A percentile compares a stretch with the other conserved stretches of the same genome.
Evolutionary conservation across 116 monocot species (phyloP).

Genomic region (Trichopus zeylanicus): DNA sequence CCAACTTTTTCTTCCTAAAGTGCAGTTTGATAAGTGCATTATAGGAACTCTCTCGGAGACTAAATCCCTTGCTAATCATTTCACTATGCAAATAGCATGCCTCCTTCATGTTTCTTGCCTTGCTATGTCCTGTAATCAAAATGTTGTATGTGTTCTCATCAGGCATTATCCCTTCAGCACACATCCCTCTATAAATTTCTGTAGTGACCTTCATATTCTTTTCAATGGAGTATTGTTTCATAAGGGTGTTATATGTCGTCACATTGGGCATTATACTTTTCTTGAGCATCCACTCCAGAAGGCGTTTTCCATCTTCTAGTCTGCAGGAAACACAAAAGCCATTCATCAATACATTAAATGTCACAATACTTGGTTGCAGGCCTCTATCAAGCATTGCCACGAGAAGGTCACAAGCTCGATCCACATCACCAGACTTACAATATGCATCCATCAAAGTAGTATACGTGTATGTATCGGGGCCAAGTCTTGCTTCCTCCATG

Average conservation of each 20-base stretch:
- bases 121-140: conserved; percentile 81
- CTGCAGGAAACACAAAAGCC: conserved; percentile 65
- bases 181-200: conserved; percentile 69
- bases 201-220: conserved; percentile 75
- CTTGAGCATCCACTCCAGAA: conserved; percentile 80
- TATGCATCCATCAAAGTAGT: conserved; percentile 88
- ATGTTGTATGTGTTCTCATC: conserved; percentile 93
- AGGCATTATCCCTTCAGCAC: conserved; percentile 40
- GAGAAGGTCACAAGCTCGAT: conserved; percentile 50
- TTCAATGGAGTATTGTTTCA: conserved; percentile 58
- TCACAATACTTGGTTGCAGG: conserved; percentile 67
- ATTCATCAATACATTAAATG: conserved; percentile 95
- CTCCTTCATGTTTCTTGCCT: conserved; percentile 90
- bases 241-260: conserved; percentile 71
- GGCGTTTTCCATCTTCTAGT: conserved; percentile 63
- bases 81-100: conserved; percentile 71
- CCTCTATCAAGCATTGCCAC: conserved; percentile 72
- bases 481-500: conserved; percentile 68
- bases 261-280: conserved; percentile 62
- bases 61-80: conserved; percentile 70
- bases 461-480: conserved; percentile 76
- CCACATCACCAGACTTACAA: conserved; percentile 62
- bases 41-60: conserved; percentile 44
- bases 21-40: conserved; percentile 60
- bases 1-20: conserved; percentile 55